Evolutionary conservation across 306 rosid species (phyloP).

Genomic region (Prunus persica): Prunus_persica_NCBIv2 NC_034009.1:42514001-42514500

Average conservation of each 20-base stretch:
- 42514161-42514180: not conserved
- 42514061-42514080: no score
- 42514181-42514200: not conserved
- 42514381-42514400: constrained; percentile 68
- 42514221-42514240: no score
- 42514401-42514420: constrained; percentile 85
- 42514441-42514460: not conserved
- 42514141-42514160: not conserved
- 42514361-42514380: constrained; percentile 74
- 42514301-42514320: not conserved
- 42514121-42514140: not conserved
- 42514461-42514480: not conserved
- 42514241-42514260: not conserved
- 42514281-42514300: not conserved
- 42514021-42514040: not conserved
- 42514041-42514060: no score
- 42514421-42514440: constrained; percentile 35
- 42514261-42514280: not conserved
- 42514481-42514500: constrained; percentile 29
- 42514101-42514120: not conserved
- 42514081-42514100: no score
- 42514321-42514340: not conserved
- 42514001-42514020: not conserved
- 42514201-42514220: not conserved
- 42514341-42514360: constrained; percentile 71